Evolutionary conservation across 2,329 filamentous ascomycete genomes (phyloP).

Genomic region (Alternaria longipes): DNA sequence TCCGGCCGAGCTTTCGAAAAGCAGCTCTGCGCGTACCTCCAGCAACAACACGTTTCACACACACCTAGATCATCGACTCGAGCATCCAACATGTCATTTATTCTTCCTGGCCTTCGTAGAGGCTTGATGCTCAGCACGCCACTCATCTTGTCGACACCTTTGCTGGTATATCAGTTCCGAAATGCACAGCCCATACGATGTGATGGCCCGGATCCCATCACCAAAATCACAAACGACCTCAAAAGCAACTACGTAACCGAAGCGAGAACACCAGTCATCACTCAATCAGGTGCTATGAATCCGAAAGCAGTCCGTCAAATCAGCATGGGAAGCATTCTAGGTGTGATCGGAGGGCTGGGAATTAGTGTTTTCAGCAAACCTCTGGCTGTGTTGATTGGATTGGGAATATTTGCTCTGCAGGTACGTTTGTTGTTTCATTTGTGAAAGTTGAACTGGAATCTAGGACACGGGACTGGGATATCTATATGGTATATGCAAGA

Average conservation of each 20-base stretch:
- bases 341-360: slow-evolving; percentile 63
- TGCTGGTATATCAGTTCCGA: slow-evolving; percentile 40
- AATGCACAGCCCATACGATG: slow-evolving; percentile 47
- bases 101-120: slow-evolving; percentile 52
- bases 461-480: slow-evolving; percentile 13
- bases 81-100: slow-evolving; percentile 48
- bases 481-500: slow-evolving; percentile 11
- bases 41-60: slow-evolving; percentile 21
- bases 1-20: slow-evolving; percentile 21
- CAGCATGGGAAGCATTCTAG: slow-evolving; percentile 58
- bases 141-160: slow-evolving; percentile 45
- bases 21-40: slow-evolving; percentile 31
- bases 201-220: slow-evolving; percentile 45
- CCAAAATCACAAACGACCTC: slow-evolving; percentile 53
- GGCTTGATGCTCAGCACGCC: slow-evolving; percentile 49
- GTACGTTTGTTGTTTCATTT: slow-evolving; percentile 53
- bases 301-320: slow-evolving; percentile 55
- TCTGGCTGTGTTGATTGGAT: slow-evolving; percentile 71
- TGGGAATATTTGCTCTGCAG: slow-evolving; percentile 70
- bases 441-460: neutral
- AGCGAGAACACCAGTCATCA: slow-evolving; percentile 51
- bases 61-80: neutral
- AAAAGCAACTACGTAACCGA: slow-evolving; percentile 49
- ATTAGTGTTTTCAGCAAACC: slow-evolving; percentile 76
- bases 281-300: slow-evolving; percentile 53